phyloP scores from a whole-genome alignment of 148 eudicot genomes.

The Amaranthus hypochondriacus region DNA sequence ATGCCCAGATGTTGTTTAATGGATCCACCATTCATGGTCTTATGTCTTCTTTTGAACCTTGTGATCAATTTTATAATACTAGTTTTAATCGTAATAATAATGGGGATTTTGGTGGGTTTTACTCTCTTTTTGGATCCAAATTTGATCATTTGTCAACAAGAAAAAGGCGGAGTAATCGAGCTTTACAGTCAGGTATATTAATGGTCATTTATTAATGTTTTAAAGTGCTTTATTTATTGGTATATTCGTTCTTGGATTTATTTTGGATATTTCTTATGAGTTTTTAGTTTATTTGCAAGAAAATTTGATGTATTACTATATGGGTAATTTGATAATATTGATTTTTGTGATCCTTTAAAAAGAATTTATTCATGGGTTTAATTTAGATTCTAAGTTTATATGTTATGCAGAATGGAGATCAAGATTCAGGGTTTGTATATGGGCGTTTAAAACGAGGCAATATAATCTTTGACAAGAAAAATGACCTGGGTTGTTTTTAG shows the following conservation, averaged over 20 bases:
- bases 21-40: conserved; percentile 41
- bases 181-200: conserved; percentile 34
- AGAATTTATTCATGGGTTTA: background rate
- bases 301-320: background rate
- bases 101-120: conserved; percentile 28
- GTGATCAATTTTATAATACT: conserved; percentile 29
- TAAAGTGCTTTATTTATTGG: too few relatives aligned
- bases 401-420: conserved; percentile 9
- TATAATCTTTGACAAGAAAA: conserved; percentile 10
- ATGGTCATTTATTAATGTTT: too few relatives aligned
- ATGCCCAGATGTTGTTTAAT: conserved; percentile 15
- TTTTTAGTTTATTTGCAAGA: background rate
- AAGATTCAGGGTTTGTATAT: background rate
- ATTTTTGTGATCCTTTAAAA: background rate
- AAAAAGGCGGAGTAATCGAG: conserved; percentile 40
- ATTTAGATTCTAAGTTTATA: conserved; percentile 20
- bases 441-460: conserved; percentile 9
- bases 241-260: background rate
- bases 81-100: conserved; percentile 6
- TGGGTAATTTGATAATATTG: background rate
- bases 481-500: conserved; percentile 1
- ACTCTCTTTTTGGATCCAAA: conserved; percentile 28
- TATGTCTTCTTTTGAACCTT: conserved; percentile 38
- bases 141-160: conserved; percentile 8
- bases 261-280: background rate